A percentile compares a stretch with the other conserved stretches of the same genome.
These are phyloP conservation scores for Fraxinus latifolia DNA, from an alignment of 305 asterid genomes.

Conservation along the genomic window DNA sequence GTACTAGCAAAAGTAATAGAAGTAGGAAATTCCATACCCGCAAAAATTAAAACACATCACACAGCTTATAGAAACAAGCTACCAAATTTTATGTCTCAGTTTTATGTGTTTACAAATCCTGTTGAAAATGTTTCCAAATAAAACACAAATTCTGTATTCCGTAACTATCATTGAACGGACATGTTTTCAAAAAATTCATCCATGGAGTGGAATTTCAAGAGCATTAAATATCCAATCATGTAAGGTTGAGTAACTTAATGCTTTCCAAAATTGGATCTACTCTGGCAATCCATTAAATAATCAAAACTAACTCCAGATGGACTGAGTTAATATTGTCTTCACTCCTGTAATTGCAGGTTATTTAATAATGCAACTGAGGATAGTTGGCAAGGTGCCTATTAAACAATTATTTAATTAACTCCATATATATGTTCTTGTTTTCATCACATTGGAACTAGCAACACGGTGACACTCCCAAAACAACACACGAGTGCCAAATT, in stretches of 20 bases:
- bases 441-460: constrained; percentile 10
- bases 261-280: constrained; percentile 5
- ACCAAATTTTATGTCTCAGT: constrained; percentile 15
- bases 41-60: not conserved
- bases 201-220: not conserved
- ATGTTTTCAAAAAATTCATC: not conserved
- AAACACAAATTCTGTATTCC: constrained; percentile 12
- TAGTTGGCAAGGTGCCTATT: not conserved
- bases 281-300: constrained; percentile 16
- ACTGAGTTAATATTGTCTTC: not conserved
- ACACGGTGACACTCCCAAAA: constrained; percentile 3
- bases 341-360: not conserved
- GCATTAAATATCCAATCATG: not conserved
- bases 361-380: not conserved
- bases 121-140: constrained; percentile 6
- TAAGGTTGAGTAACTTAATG: not conserved
- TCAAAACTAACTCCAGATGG: constrained; percentile 12
- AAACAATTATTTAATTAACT: constrained; percentile 14
- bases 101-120: constrained; percentile 19
- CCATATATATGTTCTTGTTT: constrained; percentile 8
- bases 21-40: not conserved
- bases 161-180: constrained; percentile 10
- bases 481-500: constrained; percentile 11
- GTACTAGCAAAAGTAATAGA: not conserved
- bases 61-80: not conserved